Evolutionary conservation across 208 protist species (phyloP), one percentile per base, ranked within the genome.

Genomic region (Tritrichomonas musculus): DNA sequence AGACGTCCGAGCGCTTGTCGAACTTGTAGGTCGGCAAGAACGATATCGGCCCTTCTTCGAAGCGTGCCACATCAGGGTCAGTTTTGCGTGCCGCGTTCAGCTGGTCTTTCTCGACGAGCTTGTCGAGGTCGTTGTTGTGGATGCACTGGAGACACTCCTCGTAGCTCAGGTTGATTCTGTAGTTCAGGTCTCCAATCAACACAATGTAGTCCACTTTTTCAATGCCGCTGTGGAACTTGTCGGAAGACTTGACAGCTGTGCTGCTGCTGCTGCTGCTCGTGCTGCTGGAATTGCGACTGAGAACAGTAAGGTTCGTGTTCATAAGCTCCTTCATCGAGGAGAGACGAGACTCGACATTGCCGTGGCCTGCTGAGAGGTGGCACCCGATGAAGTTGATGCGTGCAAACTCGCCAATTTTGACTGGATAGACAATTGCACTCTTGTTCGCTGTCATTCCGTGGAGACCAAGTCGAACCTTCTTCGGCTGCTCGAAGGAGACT

Each of bases 21-120:
- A 94, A 95, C 69, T 94, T 95, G 77, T 96, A 96, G 36, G 95
- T 94, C 13, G 95, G 95, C 25, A 92, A 73, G 66, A 96, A 96
- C 33, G 0, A 5, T n/a, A 96, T 92, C 20, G 65, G 13, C 4
- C 60, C 94, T 93, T 96, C 95, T 8, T 36, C 3, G 82, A 95
- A 95, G 5, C 55, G 84, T 0, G 27, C n/a, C 39, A 96, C 94
- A 44, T 92, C 92, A 9, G 4, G 17, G 22, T 93, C 30, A 55
- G 5, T 53, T 25, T 14, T 8, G 1, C 22, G 3, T 14, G 41
- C 8, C 57, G 53, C 3, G 0, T 53, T 30, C 0, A 88, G 17
- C 17, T 88, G 41, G 30, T 88, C 77, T 20, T 88, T 20, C 20
- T 53, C 47, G 1, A 53, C 8, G 1, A 88, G 14, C 17, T 53